Percentiles rank a stretch among this genome's conserved stretches.
Conservation (phyloP, 2,329 filamentous ascomycete species). For the Ascochyta clinopodiicola region DNA sequence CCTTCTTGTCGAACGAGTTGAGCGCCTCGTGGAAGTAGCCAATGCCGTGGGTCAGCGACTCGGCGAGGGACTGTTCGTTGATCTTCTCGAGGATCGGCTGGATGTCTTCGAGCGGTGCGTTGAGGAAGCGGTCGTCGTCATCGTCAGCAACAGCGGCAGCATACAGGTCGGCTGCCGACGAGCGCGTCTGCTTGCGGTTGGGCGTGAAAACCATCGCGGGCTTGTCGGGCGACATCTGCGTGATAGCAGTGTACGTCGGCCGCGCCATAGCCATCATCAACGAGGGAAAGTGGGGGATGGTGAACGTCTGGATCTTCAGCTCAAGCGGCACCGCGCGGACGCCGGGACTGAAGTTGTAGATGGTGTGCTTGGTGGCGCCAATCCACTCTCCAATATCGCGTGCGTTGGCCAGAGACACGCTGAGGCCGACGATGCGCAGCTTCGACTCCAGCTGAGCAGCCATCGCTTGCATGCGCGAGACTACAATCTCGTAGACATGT, state of each 20-base stretch:
- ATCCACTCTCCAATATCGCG: conserved; percentile 97
- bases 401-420: conserved; percentile 90
- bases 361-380: conserved; percentile 95
- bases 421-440: conserved; percentile 86
- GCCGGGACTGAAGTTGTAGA: conserved; percentile 97
- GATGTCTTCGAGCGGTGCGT: conserved; percentile 82
- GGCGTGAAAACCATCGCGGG: conserved; percentile 92
- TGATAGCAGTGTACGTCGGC: conserved; percentile 86
- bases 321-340: conserved; percentile 88
- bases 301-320: conserved; percentile 93
- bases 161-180: conserved; percentile 84
- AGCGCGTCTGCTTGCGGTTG: conserved; percentile 88
- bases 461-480: conserved; percentile 98
- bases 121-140: conserved; percentile 91
- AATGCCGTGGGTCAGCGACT: conserved; percentile 90
- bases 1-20: conserved; percentile 85
- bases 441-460: conserved; percentile 83
- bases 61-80: conserved; percentile 84
- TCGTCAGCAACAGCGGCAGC: conserved; percentile 88
- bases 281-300: conserved; percentile 94
- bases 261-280: conserved; percentile 99
- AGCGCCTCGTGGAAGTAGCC: conserved; percentile 97
- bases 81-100: conserved; percentile 80
- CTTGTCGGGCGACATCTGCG: conserved; percentile 86
- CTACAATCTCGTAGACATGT: conserved; percentile 92